A percentile compares a stretch with the other conserved stretches of the same genome.
These are phyloP conservation scores for Agaricus blazei DNA, from an alignment of 768 basidiomycete genomes.

Conservation along the genomic window DNA sequence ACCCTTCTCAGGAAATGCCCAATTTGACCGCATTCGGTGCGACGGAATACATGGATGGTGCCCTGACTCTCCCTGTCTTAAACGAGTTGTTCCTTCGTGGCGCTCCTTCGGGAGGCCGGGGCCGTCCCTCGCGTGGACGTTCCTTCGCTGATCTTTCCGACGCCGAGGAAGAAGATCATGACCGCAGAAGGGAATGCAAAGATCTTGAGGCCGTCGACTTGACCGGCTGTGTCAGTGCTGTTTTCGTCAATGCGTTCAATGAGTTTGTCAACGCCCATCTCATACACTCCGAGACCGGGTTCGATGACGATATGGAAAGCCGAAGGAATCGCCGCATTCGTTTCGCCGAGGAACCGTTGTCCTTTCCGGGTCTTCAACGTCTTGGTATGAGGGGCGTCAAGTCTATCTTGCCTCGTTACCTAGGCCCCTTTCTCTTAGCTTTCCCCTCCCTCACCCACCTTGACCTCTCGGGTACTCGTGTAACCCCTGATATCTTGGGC, in stretches of 20 bases:
- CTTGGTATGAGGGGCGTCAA: conserved; percentile 81
- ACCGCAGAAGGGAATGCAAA: conserved; percentile 66
- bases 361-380: conserved; percentile 67
- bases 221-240: conserved; percentile 90
- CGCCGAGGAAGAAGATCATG: conserved; percentile 71
- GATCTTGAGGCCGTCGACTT: conserved; percentile 88
- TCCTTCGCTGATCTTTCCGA: conserved; percentile 45
- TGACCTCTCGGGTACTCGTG: conserved; percentile 87
- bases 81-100: conserved; percentile 91
- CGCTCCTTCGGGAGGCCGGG: conserved; percentile 59
- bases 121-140: conserved; percentile 65
- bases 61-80: conserved; percentile 78
- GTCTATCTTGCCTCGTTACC: conserved; percentile 62
- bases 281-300: conserved; percentile 36
- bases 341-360: conserved; percentile 45
- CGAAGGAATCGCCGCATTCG: conserved; percentile 27
- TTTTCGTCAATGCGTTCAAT: conserved; percentile 81
- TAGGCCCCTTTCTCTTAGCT: conserved; percentile 70
- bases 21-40: conserved; percentile 88
- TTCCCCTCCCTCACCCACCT: conserved; percentile 87
- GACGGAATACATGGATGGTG: conserved; percentile 97
- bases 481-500: conserved; percentile 68
- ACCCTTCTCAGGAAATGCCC: conserved; percentile 67
- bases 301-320: conserved; percentile 35
- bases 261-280: conserved; percentile 76